These are phyloP conservation scores for Globisporangium sylvaticum DNA, from an alignment of 352 stramenopile genomes.

Conservation along the genomic window DNA sequence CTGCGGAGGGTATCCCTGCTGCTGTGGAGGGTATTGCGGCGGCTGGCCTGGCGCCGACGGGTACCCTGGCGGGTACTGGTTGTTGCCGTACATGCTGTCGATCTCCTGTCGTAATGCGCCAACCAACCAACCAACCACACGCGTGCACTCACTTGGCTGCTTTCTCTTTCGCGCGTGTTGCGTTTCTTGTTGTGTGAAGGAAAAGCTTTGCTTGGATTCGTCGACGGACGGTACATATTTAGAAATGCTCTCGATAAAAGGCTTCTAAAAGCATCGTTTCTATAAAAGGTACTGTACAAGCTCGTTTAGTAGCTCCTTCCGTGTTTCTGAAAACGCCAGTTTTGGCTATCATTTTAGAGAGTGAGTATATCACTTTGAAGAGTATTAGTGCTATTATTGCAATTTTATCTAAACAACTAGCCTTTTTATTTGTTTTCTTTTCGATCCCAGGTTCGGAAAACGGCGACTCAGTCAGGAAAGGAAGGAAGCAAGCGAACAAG, in stretches of 20 bases:
- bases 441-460: not conserved
- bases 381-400: not conserved
- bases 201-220: not conserved
- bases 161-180: not conserved
- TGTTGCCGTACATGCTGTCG: conserved; percentile 22
- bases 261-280: not conserved
- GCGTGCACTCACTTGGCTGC: not conserved
- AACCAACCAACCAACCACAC: not conserved
- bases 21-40: conserved; percentile 14
- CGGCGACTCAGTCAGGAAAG: conserved; percentile 5
- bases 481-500: not conserved
- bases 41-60: conserved; percentile 9
- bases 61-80: conserved; percentile 26
- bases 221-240: not conserved
- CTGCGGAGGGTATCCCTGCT: conserved; percentile 18
- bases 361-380: not conserved
- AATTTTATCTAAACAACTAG: no score
- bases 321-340: not conserved
- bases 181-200: not conserved
- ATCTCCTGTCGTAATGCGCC: not conserved
- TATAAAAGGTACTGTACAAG: not conserved
- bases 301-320: not conserved
- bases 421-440: not conserved
- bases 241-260: not conserved
- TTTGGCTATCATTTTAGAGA: not conserved